phyloP scores from a whole-genome alignment of 1,139 yeast species.

The Debaryomyces subglobosus region DNA sequence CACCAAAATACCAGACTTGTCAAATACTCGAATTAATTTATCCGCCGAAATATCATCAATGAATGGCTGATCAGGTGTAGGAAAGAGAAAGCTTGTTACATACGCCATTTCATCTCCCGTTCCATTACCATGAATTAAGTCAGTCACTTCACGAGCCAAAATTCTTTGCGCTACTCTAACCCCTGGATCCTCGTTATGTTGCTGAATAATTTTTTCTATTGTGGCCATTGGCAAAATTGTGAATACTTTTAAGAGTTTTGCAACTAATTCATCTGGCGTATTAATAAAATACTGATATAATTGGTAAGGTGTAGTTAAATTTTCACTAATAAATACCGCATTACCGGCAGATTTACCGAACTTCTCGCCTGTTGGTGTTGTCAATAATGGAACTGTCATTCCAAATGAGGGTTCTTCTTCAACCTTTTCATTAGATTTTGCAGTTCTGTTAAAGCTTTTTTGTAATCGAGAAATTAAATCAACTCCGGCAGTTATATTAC shows the following conservation, averaged over 20 bases:
- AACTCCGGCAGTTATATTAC: conserved; percentile 94
- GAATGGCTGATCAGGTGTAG: conserved; percentile 55
- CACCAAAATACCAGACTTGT: conserved; percentile 60
- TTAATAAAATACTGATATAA: conserved; percentile 85
- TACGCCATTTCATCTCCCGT: conserved; percentile 67
- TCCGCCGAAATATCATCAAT: conserved; percentile 52
- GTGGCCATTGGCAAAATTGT: conserved; percentile 71
- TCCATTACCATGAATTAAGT: conserved; percentile 83
- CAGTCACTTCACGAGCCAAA: conserved; percentile 84
- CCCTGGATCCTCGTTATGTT: conserved; percentile 63
- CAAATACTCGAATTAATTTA: conserved; percentile 60
- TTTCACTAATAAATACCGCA: conserved; percentile 82
- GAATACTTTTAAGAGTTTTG: conserved; percentile 68
- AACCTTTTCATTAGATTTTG: conserved; percentile 13
- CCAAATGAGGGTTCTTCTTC: conserved; percentile 56
- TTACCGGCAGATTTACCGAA: conserved; percentile 98
- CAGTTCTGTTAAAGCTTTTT: conserved; percentile 21
- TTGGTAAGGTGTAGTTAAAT: conserved; percentile 76
- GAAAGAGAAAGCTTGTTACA: conserved; percentile 68
- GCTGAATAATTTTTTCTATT: conserved; percentile 54
- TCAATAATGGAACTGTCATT: conserved; percentile 84
- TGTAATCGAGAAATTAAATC: conserved; percentile 76
- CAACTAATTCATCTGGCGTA: conserved; percentile 77
- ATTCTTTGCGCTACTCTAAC: conserved; percentile 71
- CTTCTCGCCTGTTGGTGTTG: conserved; percentile 89